Evolutionary conservation across 1,139 yeast genomes (phyloP), one percentile per base, ranked within the genome.

Genomic region (Meyerozyma sp.): DNA sequence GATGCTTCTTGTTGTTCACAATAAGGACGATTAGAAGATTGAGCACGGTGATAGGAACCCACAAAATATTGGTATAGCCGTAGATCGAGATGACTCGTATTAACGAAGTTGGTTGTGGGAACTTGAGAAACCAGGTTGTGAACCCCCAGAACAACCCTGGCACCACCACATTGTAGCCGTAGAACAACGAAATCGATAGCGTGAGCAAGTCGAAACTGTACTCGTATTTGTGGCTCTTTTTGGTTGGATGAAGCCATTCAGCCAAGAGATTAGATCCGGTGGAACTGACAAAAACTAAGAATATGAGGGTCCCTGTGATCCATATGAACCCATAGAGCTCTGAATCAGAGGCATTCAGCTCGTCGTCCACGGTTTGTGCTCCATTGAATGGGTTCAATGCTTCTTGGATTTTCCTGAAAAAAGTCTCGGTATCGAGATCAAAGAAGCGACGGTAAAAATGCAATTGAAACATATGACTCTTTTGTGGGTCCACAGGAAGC

Each of bases 301-400:
- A 81, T 1, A 86, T 80, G 43, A 86, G 77, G 0, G 95, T 84
- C 0, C 89, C 88, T 10, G 90, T 84, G 39, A 88, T 81, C 96
- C 96, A 88, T 38, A 87, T 69, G 25, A 90, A 85, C 1, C 95
- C 95, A 56, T 87, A 88, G 42, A 88, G 64, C 56, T 88, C 96
- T 13, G 16, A 30, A 13, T 30, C 34, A 30, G 34, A 30, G 2
- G 82, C 73, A n/a, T 63, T 65, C 10, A 63, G 67, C 9, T 56
- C 55, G 4, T 46, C 50, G 16, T 48, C 55, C 14, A 49, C 47
- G 21, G 57, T 48, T 3, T 59, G 40, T 16, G 20, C 51, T 26
- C 59, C 57, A 41, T 63, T 62, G 26, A 77, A 50, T 10, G 82
- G 82, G 48, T 77, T 77, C 43, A 73, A 47, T 4, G 80, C 73